Conservation (phyloP, 331 rosid species). For the Erythrophleum ivorense region DNA sequence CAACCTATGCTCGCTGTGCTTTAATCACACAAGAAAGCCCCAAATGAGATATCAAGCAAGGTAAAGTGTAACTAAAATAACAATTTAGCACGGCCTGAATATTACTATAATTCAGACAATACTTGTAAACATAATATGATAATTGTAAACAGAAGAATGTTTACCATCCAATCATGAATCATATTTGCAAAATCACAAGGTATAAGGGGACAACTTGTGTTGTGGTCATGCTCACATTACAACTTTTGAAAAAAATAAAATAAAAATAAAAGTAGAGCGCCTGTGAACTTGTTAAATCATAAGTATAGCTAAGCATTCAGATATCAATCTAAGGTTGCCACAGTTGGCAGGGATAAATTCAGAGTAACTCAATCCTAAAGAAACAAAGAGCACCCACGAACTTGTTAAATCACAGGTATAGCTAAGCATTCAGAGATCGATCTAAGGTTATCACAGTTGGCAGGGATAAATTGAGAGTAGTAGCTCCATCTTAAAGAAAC, state of each 20-base stretch:
- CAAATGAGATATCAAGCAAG: background rate
- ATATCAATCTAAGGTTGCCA: constrained; percentile 6
- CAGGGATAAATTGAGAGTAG: background rate
- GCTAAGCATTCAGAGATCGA: constrained; percentile 8
- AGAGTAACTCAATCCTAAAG: background rate
- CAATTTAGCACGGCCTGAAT: background rate
- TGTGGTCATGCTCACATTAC: background rate
- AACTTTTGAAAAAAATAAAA: background rate
- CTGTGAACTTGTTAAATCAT: background rate
- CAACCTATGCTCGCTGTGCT: background rate
- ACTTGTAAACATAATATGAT: too few relatives aligned
- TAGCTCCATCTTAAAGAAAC: background rate
- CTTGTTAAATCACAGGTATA: background rate
- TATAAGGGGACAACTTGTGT: background rate
- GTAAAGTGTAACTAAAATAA: background rate
- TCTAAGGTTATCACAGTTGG: background rate
- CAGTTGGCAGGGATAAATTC: background rate
- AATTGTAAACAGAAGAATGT: background rate
- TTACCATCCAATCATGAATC: background rate
- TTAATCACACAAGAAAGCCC: constrained; percentile 1
- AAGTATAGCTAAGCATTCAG: constrained; percentile 9
- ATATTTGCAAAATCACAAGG: background rate
- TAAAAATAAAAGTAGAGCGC: background rate
- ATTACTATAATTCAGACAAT: background rate
- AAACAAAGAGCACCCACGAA: background rate